These are phyloP conservation scores for Helichrysum umbraculigerum DNA, from an alignment of 129 eudicot species.

Conservation along the genomic window DNA sequence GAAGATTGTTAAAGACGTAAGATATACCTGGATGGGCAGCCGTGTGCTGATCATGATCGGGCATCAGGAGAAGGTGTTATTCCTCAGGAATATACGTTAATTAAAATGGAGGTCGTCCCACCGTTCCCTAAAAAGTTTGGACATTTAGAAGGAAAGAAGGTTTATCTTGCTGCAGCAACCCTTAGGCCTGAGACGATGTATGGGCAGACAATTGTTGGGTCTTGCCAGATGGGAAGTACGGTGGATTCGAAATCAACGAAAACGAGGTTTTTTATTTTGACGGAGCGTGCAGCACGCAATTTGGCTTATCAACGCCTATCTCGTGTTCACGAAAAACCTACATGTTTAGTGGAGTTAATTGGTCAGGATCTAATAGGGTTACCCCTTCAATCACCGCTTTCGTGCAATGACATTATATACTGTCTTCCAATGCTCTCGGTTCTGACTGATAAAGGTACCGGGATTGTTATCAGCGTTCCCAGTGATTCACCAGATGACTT, in stretches of 20 bases:
- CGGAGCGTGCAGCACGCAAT: slow-evolving; percentile 68
- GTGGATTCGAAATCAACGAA: slow-evolving; percentile 81
- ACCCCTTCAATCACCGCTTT: slow-evolving; percentile 69
- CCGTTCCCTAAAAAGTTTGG: slow-evolving; percentile 80
- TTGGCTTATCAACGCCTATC: slow-evolving; percentile 75
- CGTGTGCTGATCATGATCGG: slow-evolving; percentile 93
- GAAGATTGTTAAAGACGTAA: no score
- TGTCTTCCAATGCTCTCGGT: slow-evolving; percentile 54
- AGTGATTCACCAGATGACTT: no score
- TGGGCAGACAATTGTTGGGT: slow-evolving; percentile 90
- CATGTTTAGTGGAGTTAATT: slow-evolving; percentile 71
- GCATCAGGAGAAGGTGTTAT: slow-evolving; percentile 95
- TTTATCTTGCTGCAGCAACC: slow-evolving; percentile 88
- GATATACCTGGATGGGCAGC: slow-evolving; percentile 62
- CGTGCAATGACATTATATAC: slow-evolving; percentile 63
- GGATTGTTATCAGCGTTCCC: no score
- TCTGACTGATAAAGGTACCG: slow-evolving; percentile 1
- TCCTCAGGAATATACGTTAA: slow-evolving; percentile 86
- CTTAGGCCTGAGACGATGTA: slow-evolving; percentile 90
- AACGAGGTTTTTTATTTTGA: slow-evolving; percentile 64
- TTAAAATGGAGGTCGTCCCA: slow-evolving; percentile 81
- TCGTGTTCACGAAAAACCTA: slow-evolving; percentile 59
- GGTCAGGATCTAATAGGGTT: slow-evolving; percentile 89
- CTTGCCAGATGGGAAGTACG: slow-evolving; percentile 78
- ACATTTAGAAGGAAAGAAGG: slow-evolving; percentile 70